Percentiles rank a stretch among this genome's conserved stretches.
phyloP scores from a whole-genome alignment of 805 yeast genomes.

The Candida morakotiae region DNA sequence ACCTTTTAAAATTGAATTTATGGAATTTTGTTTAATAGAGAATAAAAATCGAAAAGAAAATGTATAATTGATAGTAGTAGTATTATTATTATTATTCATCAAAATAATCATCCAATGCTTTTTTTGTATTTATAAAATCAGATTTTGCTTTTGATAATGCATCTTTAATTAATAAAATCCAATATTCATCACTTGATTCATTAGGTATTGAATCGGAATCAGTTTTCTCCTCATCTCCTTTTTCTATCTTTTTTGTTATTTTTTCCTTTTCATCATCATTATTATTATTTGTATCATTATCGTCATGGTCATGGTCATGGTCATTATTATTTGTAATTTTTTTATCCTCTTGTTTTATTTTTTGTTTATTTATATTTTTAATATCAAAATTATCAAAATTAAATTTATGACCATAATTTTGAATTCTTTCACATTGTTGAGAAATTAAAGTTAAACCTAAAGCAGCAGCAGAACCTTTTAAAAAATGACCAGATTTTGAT shows the following conservation, averaged over 20 bases:
- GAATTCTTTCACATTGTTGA: constrained; percentile 87
- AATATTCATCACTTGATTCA: constrained; percentile 28
- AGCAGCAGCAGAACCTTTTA: constrained; percentile 95
- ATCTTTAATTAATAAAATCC: constrained; percentile 45
- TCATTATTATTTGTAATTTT: background rate
- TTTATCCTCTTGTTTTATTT: background rate
- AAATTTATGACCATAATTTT: constrained; percentile 69
- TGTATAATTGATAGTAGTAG: background rate
- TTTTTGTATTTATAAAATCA: constrained; percentile 48
- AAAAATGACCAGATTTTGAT: constrained; percentile 81
- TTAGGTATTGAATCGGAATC: constrained; percentile 4
- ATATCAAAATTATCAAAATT: constrained; percentile 28
- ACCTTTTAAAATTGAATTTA: constrained; percentile 37
- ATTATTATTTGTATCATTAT: background rate
- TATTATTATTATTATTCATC: constrained; percentile 11
- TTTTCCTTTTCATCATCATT: background rate
- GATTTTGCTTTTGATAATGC: constrained; percentile 50
- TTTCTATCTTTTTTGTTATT: background rate
- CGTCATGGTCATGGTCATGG: background rate
- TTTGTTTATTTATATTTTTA: constrained; percentile 9
- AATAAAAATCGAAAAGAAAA: background rate
- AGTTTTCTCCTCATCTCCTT: background rate
- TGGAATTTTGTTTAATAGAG: constrained; percentile 47
- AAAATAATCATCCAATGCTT: constrained; percentile 50
- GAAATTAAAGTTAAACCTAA: constrained; percentile 81